A percentile compares a stretch with the other conserved stretches of the same genome.
phyloP scores from a whole-genome alignment of 257 asterid species.

The Ilex asprella region DNA sequence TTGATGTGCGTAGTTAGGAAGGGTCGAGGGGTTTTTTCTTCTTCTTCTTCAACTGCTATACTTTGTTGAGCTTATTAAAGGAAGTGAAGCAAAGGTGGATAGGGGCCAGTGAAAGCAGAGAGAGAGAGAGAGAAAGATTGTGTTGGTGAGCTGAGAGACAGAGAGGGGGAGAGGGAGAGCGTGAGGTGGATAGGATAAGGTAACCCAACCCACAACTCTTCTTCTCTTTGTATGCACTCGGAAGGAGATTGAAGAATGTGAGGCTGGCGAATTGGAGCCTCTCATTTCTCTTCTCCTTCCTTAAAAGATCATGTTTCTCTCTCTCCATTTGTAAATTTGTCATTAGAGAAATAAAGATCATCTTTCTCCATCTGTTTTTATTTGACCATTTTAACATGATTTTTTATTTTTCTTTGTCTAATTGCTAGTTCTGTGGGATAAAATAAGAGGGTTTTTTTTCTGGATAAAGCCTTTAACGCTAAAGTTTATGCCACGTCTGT shows the following conservation, averaged over 20 bases:
- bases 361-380: conserved; percentile 9
- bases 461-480: conserved; percentile 30
- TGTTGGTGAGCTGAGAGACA: conserved; percentile 18
- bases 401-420: too few species aligned
- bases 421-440: too few species aligned
- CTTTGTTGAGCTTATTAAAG: conserved; percentile 6
- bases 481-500: conserved; percentile 46
- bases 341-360: conserved; percentile 11
- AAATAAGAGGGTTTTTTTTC: too few species aligned
- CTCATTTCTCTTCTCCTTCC: conserved; percentile 37
- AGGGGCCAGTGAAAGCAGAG: conserved; percentile 5
- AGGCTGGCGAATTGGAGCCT: conserved; percentile 51
- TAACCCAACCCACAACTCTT: conserved; percentile 28
- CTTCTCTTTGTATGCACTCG: conserved; percentile 21
- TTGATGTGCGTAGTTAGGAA: too few species aligned
- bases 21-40: too few species aligned
- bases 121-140: conserved; percentile 9
- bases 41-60: conserved; percentile 6
- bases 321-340: conserved; percentile 6
- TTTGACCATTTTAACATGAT: conserved; percentile 7
- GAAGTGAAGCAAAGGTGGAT: conserved; percentile 8
- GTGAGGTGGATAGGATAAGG: conserved; percentile 60
- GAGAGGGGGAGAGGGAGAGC: conserved; percentile 20
- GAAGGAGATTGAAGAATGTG: conserved; percentile 15
- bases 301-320: conserved; percentile 18